Percentiles rank a stretch among this genome's conserved stretches.
phyloP scores from a whole-genome alignment of 1,284 basidiomycete genomes.

The Wallemia mellicola region DNA sequence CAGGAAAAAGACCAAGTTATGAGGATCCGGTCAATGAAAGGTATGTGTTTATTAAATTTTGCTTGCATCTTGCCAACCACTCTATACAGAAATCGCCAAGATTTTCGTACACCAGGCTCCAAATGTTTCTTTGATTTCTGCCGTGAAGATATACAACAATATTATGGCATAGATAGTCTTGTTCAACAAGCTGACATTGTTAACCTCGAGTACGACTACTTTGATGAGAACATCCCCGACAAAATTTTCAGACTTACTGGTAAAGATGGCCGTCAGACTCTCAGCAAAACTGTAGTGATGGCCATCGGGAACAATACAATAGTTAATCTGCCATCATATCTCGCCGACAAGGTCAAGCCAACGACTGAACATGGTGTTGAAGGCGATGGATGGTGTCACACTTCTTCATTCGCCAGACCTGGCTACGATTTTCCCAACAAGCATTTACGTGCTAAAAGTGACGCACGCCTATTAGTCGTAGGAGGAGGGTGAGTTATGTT shows the following conservation, averaged over 20 bases:
- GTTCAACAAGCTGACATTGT: slow-evolving; percentile 6
- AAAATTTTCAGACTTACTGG: slow-evolving; percentile 2
- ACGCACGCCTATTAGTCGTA: slow-evolving; percentile 10
- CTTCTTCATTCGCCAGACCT: slow-evolving; percentile 9
- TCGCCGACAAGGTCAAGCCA: background rate
- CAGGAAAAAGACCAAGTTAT: slow-evolving; percentile 3
- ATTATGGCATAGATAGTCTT: slow-evolving; percentile 7
- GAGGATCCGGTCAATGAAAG: slow-evolving; percentile 13
- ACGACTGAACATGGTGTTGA: background rate
- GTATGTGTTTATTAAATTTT: no score
- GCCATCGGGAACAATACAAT: slow-evolving; percentile 10
- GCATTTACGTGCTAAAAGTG: background rate
- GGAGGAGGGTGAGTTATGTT: slow-evolving; percentile 10
- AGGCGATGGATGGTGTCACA: slow-evolving; percentile 13
- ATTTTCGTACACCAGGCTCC: slow-evolving; percentile 10
- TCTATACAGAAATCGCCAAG: no score
- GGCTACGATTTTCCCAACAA: slow-evolving; percentile 6
- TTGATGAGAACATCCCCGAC: slow-evolving; percentile 3
- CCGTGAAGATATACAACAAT: slow-evolving; percentile 7
- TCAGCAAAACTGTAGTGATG: slow-evolving; percentile 8
- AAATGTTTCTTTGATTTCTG: slow-evolving; percentile 7
- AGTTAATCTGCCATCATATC: background rate
- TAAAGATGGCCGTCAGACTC: slow-evolving; percentile 3
- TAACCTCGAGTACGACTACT: slow-evolving; percentile 3
- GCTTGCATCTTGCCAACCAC: no score